These are phyloP conservation scores for Wickerhamomyces subpelliculosus DNA, from an alignment of 805 yeast genomes.

Conservation along the genomic window DNA sequence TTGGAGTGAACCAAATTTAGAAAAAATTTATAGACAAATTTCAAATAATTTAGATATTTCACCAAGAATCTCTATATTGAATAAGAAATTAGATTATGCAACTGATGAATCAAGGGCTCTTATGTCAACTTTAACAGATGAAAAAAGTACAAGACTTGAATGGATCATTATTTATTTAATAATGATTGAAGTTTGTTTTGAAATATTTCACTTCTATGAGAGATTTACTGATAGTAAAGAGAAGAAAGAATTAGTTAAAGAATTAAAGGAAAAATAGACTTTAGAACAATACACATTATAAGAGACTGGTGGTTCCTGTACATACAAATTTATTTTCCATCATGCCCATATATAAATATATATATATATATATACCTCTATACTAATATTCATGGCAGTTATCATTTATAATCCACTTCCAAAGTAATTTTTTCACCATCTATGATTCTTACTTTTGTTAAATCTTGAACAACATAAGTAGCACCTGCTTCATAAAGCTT, in stretches of 20 bases:
- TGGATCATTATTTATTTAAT: conserved; percentile 85
- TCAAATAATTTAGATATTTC: conserved; percentile 68
- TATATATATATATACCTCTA: too few species aligned
- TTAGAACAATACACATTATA: too few species aligned
- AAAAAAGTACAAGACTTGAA: conserved; percentile 69
- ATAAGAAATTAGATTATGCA: conserved; percentile 83
- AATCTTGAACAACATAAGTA: conserved; percentile 71
- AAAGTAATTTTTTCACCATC: conserved; percentile 16
- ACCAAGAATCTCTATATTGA: conserved; percentile 72
- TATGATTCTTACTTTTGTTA: conserved; percentile 27
- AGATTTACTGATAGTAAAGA: conserved; percentile 25
- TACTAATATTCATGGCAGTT: too few species aligned
- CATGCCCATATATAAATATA: too few species aligned
- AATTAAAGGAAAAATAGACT: too few species aligned
- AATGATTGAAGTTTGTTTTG: conserved; percentile 80
- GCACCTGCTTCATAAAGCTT: conserved; percentile 60
- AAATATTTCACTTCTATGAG: conserved; percentile 67
- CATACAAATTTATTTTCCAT: too few species aligned
- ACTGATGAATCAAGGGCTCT: conserved; percentile 82
- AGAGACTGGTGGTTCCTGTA: too few species aligned
- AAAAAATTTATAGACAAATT: conserved; percentile 63
- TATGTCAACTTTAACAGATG: conserved; percentile 66
- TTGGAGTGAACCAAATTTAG: conserved; percentile 88
- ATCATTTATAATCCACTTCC: conserved; percentile 15
- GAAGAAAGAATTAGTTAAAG: not conserved